Conservation (phyloP, 1,284 basidiomycete genomes). For the Coriolopsis trogii region DNA sequence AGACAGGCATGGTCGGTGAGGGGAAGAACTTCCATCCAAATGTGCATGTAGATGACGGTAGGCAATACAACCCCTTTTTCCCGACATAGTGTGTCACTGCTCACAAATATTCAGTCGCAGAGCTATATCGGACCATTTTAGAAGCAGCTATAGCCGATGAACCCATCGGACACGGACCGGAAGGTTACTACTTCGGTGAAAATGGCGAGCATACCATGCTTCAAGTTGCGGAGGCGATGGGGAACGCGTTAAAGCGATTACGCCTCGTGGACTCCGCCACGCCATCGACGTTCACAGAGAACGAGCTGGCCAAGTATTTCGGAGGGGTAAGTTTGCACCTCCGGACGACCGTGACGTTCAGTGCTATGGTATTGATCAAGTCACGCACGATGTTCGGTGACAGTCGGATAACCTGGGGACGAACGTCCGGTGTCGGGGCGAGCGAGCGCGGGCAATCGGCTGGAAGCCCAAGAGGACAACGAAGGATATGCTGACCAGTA, state of each 20-base stretch:
- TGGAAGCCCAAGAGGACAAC: slow-evolving; percentile 39
- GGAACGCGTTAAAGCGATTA: slow-evolving; percentile 35
- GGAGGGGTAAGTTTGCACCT: slow-evolving; percentile 11
- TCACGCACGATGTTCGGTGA: neutral
- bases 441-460: slow-evolving; percentile 43
- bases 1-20: slow-evolving; percentile 36
- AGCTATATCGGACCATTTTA: slow-evolving; percentile 27
- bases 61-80: neutral
- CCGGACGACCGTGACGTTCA: too few relatives aligned
- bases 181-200: slow-evolving; percentile 54
- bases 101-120: slow-evolving; percentile 11
- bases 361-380: neutral
- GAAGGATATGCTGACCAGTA: slow-evolving; percentile 36
- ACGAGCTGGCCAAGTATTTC: slow-evolving; percentile 37
- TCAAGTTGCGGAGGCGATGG: slow-evolving; percentile 42
- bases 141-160: slow-evolving; percentile 21
- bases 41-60: slow-evolving; percentile 26
- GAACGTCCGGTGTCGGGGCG: slow-evolving; percentile 46
- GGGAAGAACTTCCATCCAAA: slow-evolving; percentile 33
- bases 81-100: neutral
- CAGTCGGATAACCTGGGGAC: slow-evolving; percentile 37
- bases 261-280: slow-evolving; percentile 31
- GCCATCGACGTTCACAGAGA: slow-evolving; percentile 37
- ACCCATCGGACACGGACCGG: slow-evolving; percentile 41
- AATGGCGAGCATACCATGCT: slow-evolving; percentile 47